These are phyloP conservation scores for Kandelia obovata DNA, from an alignment of 345 rosid species.

Conservation along the genomic window DNA sequence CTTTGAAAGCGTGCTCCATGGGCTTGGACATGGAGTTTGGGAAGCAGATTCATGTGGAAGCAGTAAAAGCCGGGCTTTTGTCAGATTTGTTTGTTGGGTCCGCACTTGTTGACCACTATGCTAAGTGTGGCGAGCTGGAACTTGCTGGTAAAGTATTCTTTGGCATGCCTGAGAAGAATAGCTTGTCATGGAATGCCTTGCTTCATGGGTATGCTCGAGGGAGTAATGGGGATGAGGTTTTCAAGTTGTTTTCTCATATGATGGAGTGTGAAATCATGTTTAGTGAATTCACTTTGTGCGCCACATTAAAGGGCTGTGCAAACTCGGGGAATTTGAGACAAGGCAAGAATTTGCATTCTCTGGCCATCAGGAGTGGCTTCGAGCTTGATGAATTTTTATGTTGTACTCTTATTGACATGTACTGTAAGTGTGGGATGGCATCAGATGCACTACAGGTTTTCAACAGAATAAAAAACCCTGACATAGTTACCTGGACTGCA, in stretches of 20 bases:
- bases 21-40: constrained; percentile 34
- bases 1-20: constrained; percentile 42
- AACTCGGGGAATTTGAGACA: constrained; percentile 26
- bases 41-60: constrained; percentile 41
- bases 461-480: constrained; percentile 31
- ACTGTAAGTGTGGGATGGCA: constrained; percentile 41
- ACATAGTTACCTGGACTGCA: constrained; percentile 39
- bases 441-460: constrained; percentile 41
- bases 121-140: constrained; percentile 40
- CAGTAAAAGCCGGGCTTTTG: constrained; percentile 29
- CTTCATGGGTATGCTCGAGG: constrained; percentile 40
- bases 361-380: constrained; percentile 33
- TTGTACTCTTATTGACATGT: constrained; percentile 45
- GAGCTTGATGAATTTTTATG: constrained; percentile 38
- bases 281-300: constrained; percentile 36
- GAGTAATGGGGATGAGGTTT: constrained; percentile 28
- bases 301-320: constrained; percentile 37
- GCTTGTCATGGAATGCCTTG: constrained; percentile 41
- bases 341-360: constrained; percentile 40
- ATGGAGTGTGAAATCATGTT: constrained; percentile 30
- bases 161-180: constrained; percentile 37
- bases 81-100: constrained; percentile 43
- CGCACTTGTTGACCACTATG: constrained; percentile 44
- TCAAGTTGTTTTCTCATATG: constrained; percentile 36
- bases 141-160: constrained; percentile 35